These are phyloP conservation scores for Acanthamoeba lenticulata DNA, from an alignment of 208 protist species.

Conservation along the genomic window DNA sequence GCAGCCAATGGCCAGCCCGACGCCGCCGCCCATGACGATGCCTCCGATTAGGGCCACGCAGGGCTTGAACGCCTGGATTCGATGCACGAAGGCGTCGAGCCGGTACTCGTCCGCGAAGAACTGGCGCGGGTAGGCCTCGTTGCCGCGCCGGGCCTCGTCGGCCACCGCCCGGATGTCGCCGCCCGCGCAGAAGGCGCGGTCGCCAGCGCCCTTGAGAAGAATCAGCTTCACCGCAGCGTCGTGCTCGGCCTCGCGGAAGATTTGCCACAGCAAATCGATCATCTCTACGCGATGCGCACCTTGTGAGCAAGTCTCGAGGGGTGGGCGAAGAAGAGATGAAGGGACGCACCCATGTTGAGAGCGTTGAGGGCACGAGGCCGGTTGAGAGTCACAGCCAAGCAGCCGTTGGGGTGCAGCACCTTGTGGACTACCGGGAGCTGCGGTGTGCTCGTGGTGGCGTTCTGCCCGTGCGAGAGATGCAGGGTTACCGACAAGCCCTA, in stretches of 20 bases:
- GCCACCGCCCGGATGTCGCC: slow-evolving; percentile 36
- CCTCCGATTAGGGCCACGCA: slow-evolving; percentile 73
- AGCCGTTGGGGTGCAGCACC: neutral
- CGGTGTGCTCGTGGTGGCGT: neutral
- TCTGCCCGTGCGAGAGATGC: too few relatives aligned
- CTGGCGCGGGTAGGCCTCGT: neutral
- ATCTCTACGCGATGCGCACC: slow-evolving; percentile 36
- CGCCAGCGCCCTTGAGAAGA: slow-evolving; percentile 77
- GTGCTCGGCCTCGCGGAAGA: neutral
- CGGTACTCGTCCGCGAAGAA: slow-evolving; percentile 87
- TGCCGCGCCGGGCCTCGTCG: neutral
- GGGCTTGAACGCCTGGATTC: slow-evolving; percentile 17
- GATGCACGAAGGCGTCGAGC: slow-evolving; percentile 77
- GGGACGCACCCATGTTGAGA: slow-evolving; percentile 69
- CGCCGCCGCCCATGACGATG: slow-evolving; percentile 80
- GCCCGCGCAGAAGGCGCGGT: slow-evolving; percentile 86
- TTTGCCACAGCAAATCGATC: slow-evolving; percentile 70
- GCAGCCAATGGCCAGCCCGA: neutral
- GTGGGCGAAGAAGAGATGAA: neutral
- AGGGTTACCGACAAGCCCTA: neutral
- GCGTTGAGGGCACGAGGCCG: slow-evolving; percentile 85
- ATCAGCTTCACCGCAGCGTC: slow-evolving; percentile 30
- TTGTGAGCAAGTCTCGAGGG: neutral
- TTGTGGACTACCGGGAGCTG: neutral
- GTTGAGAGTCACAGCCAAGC: slow-evolving; percentile 77